Base-by-base conservation (phyloP, 2,329 filamentous ascomycete species). In the Pseudopithomyces chartarum region DNA sequence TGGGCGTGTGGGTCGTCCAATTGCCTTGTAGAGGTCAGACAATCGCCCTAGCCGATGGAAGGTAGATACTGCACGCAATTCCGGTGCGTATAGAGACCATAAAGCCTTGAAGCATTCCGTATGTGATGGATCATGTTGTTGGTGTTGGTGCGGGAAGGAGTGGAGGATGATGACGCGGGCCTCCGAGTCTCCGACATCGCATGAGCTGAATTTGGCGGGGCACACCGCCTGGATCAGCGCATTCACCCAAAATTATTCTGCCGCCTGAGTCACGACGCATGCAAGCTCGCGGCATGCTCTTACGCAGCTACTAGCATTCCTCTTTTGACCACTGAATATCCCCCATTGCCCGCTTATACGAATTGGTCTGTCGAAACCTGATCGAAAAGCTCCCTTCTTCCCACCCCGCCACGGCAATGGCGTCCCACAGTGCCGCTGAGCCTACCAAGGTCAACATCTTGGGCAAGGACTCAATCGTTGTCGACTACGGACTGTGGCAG, bases 401-500 rank as follows among this genome's bases (percentile, higher is more conserved):
- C 11, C 7, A 40, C 36, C 39, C 57, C 45, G 43, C 52, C 44
- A 43, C 20, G 36, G 51, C 52, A 57, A 76, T 75, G 73, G 65
- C 72, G 45, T 61, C 61, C 62, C 69, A 68, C 62, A 66, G 64
- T 52, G 61, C 60, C 42, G 52, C 60, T 23, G 61, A 69, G 63
- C 83, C 85, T 55, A 85, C 83, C 50, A 85, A 82, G 73, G 92
- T 98, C 71, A 83, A 85, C 34, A 96, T 99, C 65, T 82, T 99
- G 57, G 92, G 92, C 65, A 90, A 91, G 70, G 91, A 97, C 66
- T 90, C 89, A 70, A 98, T 99, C 67, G 83, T 97, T 62, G 89
- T 97, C 70, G 92, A 97, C 74, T 92, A 96, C 74, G 91, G 90
- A 63, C 85, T 99, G 54, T 97, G 93, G 91, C 85, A 89, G 61